A percentile compares a stretch with the other conserved stretches of the same genome.
These are phyloP conservation scores for Euphorbia lathyris DNA, from an alignment of 345 rosid species.

Conservation along the genomic window DNA sequence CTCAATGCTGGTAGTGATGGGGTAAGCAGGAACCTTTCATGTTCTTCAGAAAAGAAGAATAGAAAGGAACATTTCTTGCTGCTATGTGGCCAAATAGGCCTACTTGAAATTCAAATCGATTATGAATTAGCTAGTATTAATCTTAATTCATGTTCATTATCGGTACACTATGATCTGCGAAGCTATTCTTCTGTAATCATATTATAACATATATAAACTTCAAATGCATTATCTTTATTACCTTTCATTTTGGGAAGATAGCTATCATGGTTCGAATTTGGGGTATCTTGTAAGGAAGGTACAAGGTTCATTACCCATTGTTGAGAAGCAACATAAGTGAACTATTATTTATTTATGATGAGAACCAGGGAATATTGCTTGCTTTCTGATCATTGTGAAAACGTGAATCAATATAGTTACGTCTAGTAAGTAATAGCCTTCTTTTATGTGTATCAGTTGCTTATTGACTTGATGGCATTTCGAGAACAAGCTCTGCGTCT, in stretches of 20 bases:
- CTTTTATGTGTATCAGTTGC: conserved; percentile 62
- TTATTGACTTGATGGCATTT: conserved; percentile 94
- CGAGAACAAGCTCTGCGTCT: conserved; percentile 96
- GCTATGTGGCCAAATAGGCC: background rate
- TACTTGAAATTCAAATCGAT: background rate
- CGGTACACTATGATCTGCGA: background rate
- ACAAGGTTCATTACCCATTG: background rate
- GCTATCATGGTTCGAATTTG: background rate
- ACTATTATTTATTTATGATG: background rate
- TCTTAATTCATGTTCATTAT: background rate
- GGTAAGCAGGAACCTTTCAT: background rate
- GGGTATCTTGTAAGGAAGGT: background rate
- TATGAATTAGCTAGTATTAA: background rate
- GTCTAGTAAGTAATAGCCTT: conserved; percentile 23
- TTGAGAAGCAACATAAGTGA: background rate
- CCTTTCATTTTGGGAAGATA: background rate
- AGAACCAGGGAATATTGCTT: background rate
- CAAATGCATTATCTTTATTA: background rate
- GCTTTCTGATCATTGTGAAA: background rate
- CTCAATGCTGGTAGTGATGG: background rate
- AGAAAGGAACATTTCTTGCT: background rate
- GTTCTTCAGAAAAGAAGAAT: background rate
- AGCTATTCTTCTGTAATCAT: background rate
- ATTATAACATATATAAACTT: background rate
- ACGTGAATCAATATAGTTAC: background rate